Base-by-base conservation (phyloP, 345 rosid genomes). In the Diplotaxis tenuifolia region DNA sequence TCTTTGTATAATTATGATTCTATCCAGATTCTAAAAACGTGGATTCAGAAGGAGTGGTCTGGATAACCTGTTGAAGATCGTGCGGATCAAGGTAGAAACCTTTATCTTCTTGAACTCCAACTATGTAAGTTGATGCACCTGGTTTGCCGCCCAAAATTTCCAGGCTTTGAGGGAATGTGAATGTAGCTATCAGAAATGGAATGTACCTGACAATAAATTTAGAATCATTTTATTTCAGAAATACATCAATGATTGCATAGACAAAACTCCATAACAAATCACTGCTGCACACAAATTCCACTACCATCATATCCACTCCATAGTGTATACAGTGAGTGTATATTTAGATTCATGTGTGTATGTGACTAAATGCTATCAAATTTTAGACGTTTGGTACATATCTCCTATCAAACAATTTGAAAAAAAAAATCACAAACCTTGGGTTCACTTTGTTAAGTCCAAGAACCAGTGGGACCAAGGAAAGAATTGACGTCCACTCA, bases 81-180 rank as follows among this genome's bases (percentile, higher is more conserved):
- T 95, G 99, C 0, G 99, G 99, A 82, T 94, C 97, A 65, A 95
- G 99, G 80, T 89, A 95, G 59, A 89, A 82, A 64, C 84, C 89
- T 67, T 83, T 80, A 22, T 86, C 91, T 54, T 87, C 97, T 82
- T 95, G 97, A 71, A 95, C 90, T 6, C 97, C 99, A 55, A 95
- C 78, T 58, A 95, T 84, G 78, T 95, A 95, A 67, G 93, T 89
- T 6, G 99, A 95, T 72, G 93, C 83, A 75, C 96, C 85, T 45
- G 99, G 89, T 82, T 90, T 95, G 28, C 99, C 99, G 65, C 99
- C 97, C 82, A 95, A 69, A 65, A 95, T 85, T 34, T 97, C 97
- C 62, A 95, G 87, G 83, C 97, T 90, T 63, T 92, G 97, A 15
- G 97, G 92, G 70, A 90, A 92, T 59, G 88, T 80, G 83, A 92